Base-by-base conservation (phyloP, 148 eudicot species). In the Hydrangea macrophylla region DNA sequence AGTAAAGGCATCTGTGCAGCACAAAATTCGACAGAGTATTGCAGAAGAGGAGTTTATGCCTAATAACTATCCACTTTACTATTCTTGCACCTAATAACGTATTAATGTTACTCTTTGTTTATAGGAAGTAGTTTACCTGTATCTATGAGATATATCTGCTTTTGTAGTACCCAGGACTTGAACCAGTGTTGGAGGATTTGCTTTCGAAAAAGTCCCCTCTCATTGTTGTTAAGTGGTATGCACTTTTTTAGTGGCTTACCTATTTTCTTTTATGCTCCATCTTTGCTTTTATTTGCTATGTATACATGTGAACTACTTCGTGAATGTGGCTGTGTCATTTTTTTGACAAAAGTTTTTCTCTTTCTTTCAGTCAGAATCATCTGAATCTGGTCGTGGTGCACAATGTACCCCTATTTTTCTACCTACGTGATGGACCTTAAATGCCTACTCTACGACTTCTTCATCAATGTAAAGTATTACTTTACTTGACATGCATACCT, bases 361-460 rank as follows among this genome's bases (percentile, higher is more conserved):
- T 7, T 55, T 67, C 33, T 82, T 57, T 73, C 82, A 94, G 98
- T 68, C 97, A 79, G 83, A 94, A 94, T 67, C 98, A 94, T 88
- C 83, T 94, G 58, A 94, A 94, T 81, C 82, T 94, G 78, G 97
- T 88, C 37, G 81, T 94, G 48, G 97, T 90, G 55, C 90, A 90
- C 85, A 90, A 81, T 67, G 93, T 90, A 61, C 99, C 97, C 10
- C 74, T 94, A 13, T 94, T 94, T 75, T 94, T 94, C 80, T 90
- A 94, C 62, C 73, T 94, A 68, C 92, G 99, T 39, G 99, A 94
- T 81, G 99, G 99, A 71, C 99, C 99, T 53, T 94, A 94, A 69
- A 94, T 94, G 99, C 99, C 99, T 63, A 94, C 99, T 7, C 77
- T 94, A 42, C 85, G 99, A 25, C 96, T 94, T 65, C 97, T 94